Base-by-base conservation (phyloP, 2,329 filamentous ascomycete species). In the Nigrospora oryzae region DNA sequence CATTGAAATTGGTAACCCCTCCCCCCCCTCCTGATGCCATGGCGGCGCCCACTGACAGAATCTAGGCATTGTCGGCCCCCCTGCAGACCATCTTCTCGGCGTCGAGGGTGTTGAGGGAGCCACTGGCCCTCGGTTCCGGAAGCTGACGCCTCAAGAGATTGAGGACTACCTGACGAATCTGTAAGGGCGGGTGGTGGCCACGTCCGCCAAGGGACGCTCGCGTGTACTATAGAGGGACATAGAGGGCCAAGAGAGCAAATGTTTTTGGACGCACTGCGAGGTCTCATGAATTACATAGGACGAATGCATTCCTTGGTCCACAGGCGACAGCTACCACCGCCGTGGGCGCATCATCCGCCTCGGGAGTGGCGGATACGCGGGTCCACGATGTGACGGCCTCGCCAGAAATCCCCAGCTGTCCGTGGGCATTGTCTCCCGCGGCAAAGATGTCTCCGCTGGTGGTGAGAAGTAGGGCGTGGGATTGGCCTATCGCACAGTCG, bases 111-210 rank as follows among this genome's bases (percentile, higher is more conserved):
- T 94, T 11, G 85, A 91, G 60, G 87, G 86, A 50, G 86, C 87
- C 16, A 79, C 82, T 55, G 89, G 89, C 38, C 89, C 89, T 47
- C 80, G 89, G 51, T 95, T 95, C 80, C 80, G 89, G 68, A 95
- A 95, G 78, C 73, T 98, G 68, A 95, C 81, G 59, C 89, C 95
- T 61, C 89, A 95, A 71, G 93, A 98, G 73, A 97, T 98, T 62
- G 93, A 98, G 75, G 93, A 98, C 68, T 98, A 98, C 73, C 74
- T 98, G 68, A 97, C 93, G 67, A 97, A 95, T 79, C 81, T 98
- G 79, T 97, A 78, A 82, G 63, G 46, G 43, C 51, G 36, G 46
- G 53, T 50, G 45, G 54, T 53, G 53, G 47, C 51, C 46, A 49
- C 38, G 52, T 50, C 45, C 43, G 49, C 53, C 49, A 54, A 28